These are phyloP conservation scores for Aspergillus olivimuriae DNA, from an alignment of 495 filamentous ascomycete species.

Conservation along the genomic window DNA sequence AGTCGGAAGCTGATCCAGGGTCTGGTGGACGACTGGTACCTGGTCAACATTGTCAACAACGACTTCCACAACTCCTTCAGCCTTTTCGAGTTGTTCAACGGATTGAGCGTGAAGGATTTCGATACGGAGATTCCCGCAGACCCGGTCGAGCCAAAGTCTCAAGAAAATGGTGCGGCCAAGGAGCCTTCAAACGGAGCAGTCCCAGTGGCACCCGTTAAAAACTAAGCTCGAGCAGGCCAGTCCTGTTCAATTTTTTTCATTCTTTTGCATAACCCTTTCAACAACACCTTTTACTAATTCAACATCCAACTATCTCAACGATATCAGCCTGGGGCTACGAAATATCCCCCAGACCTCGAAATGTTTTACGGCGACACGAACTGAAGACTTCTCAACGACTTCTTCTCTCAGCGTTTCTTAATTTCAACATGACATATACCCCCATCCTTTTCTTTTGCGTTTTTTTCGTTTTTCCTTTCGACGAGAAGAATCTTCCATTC, in stretches of 20 bases:
- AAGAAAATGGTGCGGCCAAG: slow-evolving; percentile 15
- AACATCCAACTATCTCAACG: slow-evolving; percentile 41
- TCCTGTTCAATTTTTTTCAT: slow-evolving; percentile 1
- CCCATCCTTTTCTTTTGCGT: slow-evolving; percentile 1
- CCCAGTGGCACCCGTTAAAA: slow-evolving; percentile 11
- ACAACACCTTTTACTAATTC: slow-evolving; percentile 31
- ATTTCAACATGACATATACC: slow-evolving; percentile 41
- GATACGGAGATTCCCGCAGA: slow-evolving; percentile 36
- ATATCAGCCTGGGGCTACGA: slow-evolving; percentile 21
- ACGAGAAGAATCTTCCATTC: neutral
- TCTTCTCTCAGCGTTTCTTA: slow-evolving; percentile 39
- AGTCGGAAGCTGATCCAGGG: slow-evolving; percentile 74
- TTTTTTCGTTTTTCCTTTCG: slow-evolving; percentile 3
- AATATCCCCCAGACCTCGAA: slow-evolving; percentile 27
- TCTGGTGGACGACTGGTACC: slow-evolving; percentile 84
- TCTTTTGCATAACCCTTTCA: slow-evolving; percentile 18
- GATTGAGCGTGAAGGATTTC: slow-evolving; percentile 60
- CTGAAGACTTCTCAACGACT: slow-evolving; percentile 48
- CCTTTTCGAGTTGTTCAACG: slow-evolving; percentile 84
- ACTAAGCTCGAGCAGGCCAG: slow-evolving; percentile 15
- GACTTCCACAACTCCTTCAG: slow-evolving; percentile 77
- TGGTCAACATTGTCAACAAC: slow-evolving; percentile 97
- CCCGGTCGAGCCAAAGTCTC: slow-evolving; percentile 6
- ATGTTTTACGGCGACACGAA: slow-evolving; percentile 42
- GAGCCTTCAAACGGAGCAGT: slow-evolving; percentile 11